Evolutionary conservation across 768 basidiomycete species (phyloP).

Genomic region (Pulveroboletus ravenelii): DNA sequence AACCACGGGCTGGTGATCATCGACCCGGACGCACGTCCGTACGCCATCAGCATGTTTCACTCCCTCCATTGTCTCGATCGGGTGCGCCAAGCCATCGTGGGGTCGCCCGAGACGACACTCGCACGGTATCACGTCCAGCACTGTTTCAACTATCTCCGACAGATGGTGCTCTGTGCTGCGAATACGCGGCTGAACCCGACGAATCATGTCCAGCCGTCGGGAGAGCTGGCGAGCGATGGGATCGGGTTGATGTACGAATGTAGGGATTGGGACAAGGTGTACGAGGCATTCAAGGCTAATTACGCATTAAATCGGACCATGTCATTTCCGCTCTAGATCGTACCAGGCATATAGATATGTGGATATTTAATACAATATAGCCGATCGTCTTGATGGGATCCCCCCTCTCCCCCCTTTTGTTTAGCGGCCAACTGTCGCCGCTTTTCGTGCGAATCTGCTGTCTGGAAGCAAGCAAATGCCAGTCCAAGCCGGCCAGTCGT

Average conservation of each 20-base stretch:
- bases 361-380: background rate
- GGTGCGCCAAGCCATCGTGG: constrained; percentile 25
- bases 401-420: no score
- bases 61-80: constrained; percentile 38
- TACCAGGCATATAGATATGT: background rate
- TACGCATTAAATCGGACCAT: constrained; percentile 19
- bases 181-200: constrained; percentile 30
- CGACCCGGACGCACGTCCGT: constrained; percentile 22
- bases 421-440: no score
- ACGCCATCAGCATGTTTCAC: constrained; percentile 37
- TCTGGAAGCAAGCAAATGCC: background rate
- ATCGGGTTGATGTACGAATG: constrained; percentile 21
- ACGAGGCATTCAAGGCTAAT: constrained; percentile 19
- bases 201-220: constrained; percentile 10
- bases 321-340: constrained; percentile 3
- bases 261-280: constrained; percentile 20
- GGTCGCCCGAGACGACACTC: background rate
- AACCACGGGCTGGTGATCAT: constrained; percentile 19
- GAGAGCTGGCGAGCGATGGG: constrained; percentile 15
- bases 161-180: constrained; percentile 35
- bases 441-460: background rate
- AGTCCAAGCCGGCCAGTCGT: background rate
- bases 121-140: constrained; percentile 24
- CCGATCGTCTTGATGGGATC: no score
- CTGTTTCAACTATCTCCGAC: constrained; percentile 39